Conservation (phyloP, 2,329 filamentous ascomycete species). For the Tolypocladium tundrense region DNA sequence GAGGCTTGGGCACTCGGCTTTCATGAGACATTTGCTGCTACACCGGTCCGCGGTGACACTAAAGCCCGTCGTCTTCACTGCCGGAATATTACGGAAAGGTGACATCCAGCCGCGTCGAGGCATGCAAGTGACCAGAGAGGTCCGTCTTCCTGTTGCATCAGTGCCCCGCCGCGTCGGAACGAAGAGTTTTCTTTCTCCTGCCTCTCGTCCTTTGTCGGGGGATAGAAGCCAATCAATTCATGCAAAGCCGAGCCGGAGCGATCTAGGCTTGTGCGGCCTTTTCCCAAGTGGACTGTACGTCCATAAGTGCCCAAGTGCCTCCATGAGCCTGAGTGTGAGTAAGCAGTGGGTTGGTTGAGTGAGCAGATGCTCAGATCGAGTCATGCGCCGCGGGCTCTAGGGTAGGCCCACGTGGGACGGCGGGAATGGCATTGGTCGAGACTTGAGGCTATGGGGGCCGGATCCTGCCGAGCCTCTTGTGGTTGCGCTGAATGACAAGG, state of each 20-base stretch:
- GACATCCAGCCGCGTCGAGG: background rate
- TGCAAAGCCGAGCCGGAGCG: background rate
- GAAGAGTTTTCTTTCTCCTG: background rate
- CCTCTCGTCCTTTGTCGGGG: too few relatives aligned
- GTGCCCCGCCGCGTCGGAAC: background rate
- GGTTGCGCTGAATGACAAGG: background rate
- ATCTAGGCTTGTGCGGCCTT: background rate
- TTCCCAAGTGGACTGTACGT: background rate
- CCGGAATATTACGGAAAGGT: background rate
- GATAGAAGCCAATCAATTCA: background rate
- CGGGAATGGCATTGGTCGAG: background rate
- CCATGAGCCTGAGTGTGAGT: background rate
- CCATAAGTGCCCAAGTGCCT: too few relatives aligned
- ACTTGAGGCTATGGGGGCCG: background rate
- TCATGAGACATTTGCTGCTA: background rate
- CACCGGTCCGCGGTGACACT: background rate
- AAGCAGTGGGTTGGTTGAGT: background rate
- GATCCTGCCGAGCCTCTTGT: background rate
- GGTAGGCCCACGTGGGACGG: background rate
- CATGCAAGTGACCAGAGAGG: background rate
- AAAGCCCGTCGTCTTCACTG: too few relatives aligned
- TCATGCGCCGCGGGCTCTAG: background rate
- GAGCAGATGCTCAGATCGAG: background rate
- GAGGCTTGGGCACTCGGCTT: background rate
- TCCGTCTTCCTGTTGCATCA: background rate